These are phyloP conservation scores for Didymella glomerata DNA, from an alignment of 2,329 filamentous ascomycete species.

Conservation along the genomic window DNA sequence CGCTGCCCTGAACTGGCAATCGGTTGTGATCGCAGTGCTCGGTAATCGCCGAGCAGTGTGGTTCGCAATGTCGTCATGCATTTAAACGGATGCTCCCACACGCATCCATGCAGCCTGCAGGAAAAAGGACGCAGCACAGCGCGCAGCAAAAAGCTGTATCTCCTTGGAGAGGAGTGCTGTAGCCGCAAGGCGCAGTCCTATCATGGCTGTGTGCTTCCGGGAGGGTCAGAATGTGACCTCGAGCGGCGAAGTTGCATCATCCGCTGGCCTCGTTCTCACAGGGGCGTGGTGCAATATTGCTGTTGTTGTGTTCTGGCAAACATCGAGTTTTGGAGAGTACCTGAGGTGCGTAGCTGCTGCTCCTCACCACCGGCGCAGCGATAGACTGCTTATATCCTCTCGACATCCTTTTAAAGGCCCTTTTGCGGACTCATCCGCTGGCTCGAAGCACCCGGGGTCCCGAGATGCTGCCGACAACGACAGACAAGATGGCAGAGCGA, in stretches of 20 bases:
- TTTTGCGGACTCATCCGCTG: slow-evolving; percentile 42
- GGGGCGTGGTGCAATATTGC: slow-evolving; percentile 22
- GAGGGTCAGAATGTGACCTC: slow-evolving; percentile 15
- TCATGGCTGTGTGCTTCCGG: slow-evolving; percentile 22
- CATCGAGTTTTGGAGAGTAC: background rate
- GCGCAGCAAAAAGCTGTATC: slow-evolving; percentile 23
- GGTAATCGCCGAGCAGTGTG: slow-evolving; percentile 1
- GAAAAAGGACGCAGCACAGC: slow-evolving; percentile 4
- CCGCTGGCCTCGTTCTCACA: slow-evolving; percentile 24
- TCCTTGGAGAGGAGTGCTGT: slow-evolving; percentile 6
- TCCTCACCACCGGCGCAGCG: slow-evolving; percentile 22
- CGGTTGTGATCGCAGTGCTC: background rate
- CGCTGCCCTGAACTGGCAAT: slow-evolving; percentile 5
- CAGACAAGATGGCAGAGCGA: slow-evolving; percentile 25
- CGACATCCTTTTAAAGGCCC: slow-evolving; percentile 41
- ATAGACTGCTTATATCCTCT: slow-evolving; percentile 41
- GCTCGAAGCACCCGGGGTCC: slow-evolving; percentile 27
- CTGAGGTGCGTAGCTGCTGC: background rate
- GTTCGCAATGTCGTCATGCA: slow-evolving; percentile 1
- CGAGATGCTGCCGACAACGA: slow-evolving; percentile 40
- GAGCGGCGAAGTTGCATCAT: slow-evolving; percentile 25
- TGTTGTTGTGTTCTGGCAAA: slow-evolving; percentile 6
- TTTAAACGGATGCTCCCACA: slow-evolving; percentile 2
- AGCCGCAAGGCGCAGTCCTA: slow-evolving; percentile 26
- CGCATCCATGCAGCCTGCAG: slow-evolving; percentile 7